Conservation (phyloP, 2,329 filamentous ascomycete species). For the Trichoderma atrobrunneum region DNA sequence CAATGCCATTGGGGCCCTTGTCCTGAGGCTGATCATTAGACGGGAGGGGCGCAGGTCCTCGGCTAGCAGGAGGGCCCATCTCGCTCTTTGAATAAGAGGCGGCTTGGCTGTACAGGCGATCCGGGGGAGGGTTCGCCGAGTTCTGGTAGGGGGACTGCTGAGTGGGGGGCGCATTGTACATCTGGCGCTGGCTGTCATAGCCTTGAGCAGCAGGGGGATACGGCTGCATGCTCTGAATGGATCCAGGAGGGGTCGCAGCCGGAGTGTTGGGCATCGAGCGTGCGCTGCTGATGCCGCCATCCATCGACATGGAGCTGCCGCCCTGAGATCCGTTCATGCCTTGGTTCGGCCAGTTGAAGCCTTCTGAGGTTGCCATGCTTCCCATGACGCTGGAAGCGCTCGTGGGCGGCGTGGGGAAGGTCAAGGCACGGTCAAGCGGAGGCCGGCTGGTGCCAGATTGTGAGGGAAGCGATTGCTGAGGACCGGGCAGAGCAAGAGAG, state of each 20-base stretch:
- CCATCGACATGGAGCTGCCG: conserved; percentile 73
- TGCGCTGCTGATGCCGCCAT: conserved; percentile 71
- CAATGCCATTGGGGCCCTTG: conserved; percentile 60
- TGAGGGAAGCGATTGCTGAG: conserved; percentile 56
- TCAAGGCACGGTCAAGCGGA: conserved; percentile 78
- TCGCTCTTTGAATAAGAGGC: conserved; percentile 75
- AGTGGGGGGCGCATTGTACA: conserved; percentile 70
- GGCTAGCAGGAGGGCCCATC: conserved; percentile 76
- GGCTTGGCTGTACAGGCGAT: conserved; percentile 66
- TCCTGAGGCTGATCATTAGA: conserved; percentile 62
- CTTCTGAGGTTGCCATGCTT: conserved; percentile 70
- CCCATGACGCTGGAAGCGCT: conserved; percentile 83
- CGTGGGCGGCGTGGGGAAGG: conserved; percentile 89
- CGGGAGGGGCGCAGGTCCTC: conserved; percentile 55
- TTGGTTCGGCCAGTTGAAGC: conserved; percentile 72
- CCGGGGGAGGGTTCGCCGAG: conserved; percentile 56
- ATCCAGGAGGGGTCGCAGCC: conserved; percentile 82
- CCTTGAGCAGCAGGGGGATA: conserved; percentile 67
- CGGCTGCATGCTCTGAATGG: conserved; percentile 72
- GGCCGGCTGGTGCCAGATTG: conserved; percentile 74
- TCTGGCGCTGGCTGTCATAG: conserved; percentile 74
- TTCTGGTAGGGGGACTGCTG: conserved; percentile 72
- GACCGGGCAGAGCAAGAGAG: conserved; percentile 59
- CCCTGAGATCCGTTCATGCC: conserved; percentile 62
- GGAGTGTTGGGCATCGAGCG: conserved; percentile 90